Conservation (phyloP, 2,329 filamentous ascomycete species). For the Curvularia lunata region DNA sequence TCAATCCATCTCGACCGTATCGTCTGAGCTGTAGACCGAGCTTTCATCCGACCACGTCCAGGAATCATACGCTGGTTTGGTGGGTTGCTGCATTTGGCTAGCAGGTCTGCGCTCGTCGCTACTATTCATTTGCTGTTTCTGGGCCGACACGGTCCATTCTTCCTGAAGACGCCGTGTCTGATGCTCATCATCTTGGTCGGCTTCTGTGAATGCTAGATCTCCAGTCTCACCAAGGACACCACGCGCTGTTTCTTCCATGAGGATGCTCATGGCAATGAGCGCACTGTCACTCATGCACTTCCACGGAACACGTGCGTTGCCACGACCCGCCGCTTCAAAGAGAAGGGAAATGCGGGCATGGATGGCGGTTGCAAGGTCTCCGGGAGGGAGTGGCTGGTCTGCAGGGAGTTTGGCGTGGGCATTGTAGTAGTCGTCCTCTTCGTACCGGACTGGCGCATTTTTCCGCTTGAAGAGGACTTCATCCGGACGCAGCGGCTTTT, state of each 20-base stretch:
- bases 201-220: conserved; percentile 74
- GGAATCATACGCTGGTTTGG: neutral
- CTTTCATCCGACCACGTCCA: neutral
- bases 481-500: conserved; percentile 65
- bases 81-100: neutral
- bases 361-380: conserved; percentile 71
- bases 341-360: conserved; percentile 72
- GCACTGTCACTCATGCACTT: conserved; percentile 79
- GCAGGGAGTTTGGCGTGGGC: conserved; percentile 65
- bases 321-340: conserved; percentile 55
- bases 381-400: conserved; percentile 65
- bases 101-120: neutral
- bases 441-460: conserved; percentile 70
- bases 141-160: neutral
- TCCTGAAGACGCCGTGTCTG: neutral
- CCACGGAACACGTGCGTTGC: conserved; percentile 48
- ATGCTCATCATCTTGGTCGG: conserved; percentile 36
- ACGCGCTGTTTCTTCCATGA: conserved; percentile 73
- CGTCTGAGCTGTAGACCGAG: neutral
- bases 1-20: neutral
- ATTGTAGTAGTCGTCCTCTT: conserved; percentile 74
- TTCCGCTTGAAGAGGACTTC: conserved; percentile 72
- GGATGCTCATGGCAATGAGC: conserved; percentile 73
- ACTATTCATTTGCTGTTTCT: neutral
- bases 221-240: conserved; percentile 68